Base-by-base conservation (phyloP, 257 asterid species). In the Linaria vulgaris region DNA sequence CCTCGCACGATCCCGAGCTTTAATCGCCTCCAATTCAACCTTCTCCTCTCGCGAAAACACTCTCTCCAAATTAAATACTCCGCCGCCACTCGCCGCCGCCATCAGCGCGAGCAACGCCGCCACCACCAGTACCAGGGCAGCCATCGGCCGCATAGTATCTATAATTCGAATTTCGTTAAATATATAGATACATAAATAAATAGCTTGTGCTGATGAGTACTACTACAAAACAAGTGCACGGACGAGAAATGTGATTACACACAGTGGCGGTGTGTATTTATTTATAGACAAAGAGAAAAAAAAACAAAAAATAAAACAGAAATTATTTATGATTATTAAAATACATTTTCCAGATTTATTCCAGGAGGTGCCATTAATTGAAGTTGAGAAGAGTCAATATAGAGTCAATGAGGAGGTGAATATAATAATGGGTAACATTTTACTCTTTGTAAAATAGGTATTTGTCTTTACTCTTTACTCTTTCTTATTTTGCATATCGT, bases 1-100 rank as follows among this genome's bases (percentile, higher is more conserved):
- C 72, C 97, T 82, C 21, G 82, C 80, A 70, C 82, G 80, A 75
- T 90, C 97, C 67, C 95, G 78, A 61, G 85, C 88, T 74, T 75
- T 77, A 60, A 82, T 58, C 54, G 70, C 83, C 65, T 85, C 94
- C 68, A 87, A 45, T 66, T 85, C 88, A 75, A 81, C 72, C 41
- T 37, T 74, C 72, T 74, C 80, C 64, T 63, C 64, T 47, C 70
- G 48, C 30, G 95, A 87, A 58, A 81, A 83, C 48, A 76, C 75
- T 74, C 95, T 81, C 72, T 85, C 88, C 60, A 90, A 73, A 27
- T 76, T 66, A 57, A 90, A 68, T 1, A 81, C 64, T 31, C 73
- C 84, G 1, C 68, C 77, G 27, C 73, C 82, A 58, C 69, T 75
- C 61, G 64, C 66, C 24, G 77, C 75, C 23, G 74, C 77, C 20